Percentiles rank a stretch among this genome's conserved stretches.
Conservation (phyloP, 495 filamentous ascomycete species). For the Extremus antarcticus region DNA sequence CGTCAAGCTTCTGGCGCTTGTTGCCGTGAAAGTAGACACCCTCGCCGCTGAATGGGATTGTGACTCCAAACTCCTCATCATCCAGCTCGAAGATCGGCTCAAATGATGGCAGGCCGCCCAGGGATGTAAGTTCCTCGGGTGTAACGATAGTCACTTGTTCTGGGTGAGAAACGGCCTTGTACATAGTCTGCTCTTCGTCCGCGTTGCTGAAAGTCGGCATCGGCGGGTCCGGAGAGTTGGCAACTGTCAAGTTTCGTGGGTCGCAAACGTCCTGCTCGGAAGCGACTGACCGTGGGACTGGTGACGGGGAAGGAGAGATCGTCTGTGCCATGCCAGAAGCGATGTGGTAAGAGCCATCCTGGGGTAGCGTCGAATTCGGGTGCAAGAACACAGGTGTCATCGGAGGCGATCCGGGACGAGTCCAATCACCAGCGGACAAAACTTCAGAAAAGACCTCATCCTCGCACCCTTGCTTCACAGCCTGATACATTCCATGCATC, state of each 20-base stretch:
- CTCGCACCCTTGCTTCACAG: constrained; percentile 73
- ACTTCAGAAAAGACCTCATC: constrained; percentile 63
- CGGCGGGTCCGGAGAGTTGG: constrained; percentile 52
- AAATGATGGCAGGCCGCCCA: constrained; percentile 61
- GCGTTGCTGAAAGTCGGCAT: constrained; percentile 57
- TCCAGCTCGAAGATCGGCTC: constrained; percentile 85
- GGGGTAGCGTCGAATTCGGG: constrained; percentile 31
- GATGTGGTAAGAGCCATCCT: constrained; percentile 59
- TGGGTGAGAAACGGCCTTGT: constrained; percentile 49
- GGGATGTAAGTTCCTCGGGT: constrained; percentile 40
- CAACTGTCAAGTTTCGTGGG: constrained; percentile 80
- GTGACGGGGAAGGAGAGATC: constrained; percentile 70
- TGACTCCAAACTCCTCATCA: constrained; percentile 74
- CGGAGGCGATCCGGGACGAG: constrained; percentile 65
- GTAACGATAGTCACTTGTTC: constrained; percentile 35
- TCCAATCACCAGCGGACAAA: constrained; percentile 67
- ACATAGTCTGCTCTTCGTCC: constrained; percentile 67
- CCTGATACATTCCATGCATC: constrained; percentile 40
- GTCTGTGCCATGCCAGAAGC: constrained; percentile 73
- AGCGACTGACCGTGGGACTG: constrained; percentile 59
- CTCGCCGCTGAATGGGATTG: constrained; percentile 55
- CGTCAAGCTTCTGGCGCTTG: constrained; percentile 67
- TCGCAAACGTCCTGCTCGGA: constrained; percentile 80
- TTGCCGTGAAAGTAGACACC: constrained; percentile 53
- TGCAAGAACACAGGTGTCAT: constrained; percentile 59